Percentiles rank a stretch among this genome's conserved stretches.
Evolutionary conservation across 257 asterid genomes (phyloP).

Genomic region (Craterostigma plantagineum): DNA sequence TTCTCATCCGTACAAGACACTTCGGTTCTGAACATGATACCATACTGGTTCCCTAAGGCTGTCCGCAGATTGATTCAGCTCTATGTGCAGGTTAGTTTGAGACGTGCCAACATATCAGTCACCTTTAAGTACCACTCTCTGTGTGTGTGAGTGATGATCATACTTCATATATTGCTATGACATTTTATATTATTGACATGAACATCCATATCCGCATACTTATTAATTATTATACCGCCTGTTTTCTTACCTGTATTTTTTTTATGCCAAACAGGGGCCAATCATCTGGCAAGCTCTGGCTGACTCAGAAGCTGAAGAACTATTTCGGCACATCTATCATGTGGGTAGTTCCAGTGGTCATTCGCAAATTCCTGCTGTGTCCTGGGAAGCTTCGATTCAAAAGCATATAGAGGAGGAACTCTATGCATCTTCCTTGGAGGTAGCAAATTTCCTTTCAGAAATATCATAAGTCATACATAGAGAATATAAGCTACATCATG

Average conservation of each 20-base stretch:
- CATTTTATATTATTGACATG: background rate
- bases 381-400: conserved; percentile 95
- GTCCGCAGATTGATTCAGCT: conserved; percentile 93
- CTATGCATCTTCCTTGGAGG: conserved; percentile 76
- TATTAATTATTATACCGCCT: too few relatives aligned
- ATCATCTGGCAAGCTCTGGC: conserved; percentile 81
- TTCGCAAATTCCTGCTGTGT: conserved; percentile 57
- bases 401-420: conserved; percentile 84
- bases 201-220: background rate
- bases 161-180: background rate
- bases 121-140: too few relatives aligned
- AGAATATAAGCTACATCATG: too few relatives aligned
- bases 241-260: conserved; percentile 11
- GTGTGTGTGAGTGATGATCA: background rate
- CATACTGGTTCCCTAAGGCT: conserved; percentile 89
- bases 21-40: conserved; percentile 90
- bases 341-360: conserved; percentile 42
- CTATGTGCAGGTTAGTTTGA: conserved; percentile 52
- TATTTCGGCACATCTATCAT: conserved; percentile 54
- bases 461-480: background rate
- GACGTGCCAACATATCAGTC: background rate
- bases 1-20: conserved; percentile 80
- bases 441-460: conserved; percentile 10
- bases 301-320: conserved; percentile 47
- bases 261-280: conserved; percentile 53